Percentiles rank a stretch among this genome's conserved stretches.
phyloP scores from a whole-genome alignment of 2,329 filamentous ascomycete genomes.

The Aspergillus sojae region DNA sequence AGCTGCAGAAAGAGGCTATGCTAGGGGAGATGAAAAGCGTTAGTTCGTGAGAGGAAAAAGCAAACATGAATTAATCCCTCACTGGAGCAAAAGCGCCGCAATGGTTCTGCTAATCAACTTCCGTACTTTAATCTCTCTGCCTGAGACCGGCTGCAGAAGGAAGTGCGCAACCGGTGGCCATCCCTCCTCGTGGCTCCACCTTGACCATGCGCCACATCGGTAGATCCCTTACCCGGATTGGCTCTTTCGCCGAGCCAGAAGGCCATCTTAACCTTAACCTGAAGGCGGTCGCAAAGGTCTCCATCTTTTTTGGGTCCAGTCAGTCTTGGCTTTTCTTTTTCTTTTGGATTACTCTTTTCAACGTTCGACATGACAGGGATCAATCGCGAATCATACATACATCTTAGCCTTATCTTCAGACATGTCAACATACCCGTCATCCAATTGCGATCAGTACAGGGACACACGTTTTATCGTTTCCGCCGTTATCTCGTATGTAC shows the following conservation, averaged over 20 bases:
- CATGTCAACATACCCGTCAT: background rate
- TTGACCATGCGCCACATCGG: background rate
- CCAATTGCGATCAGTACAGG: background rate
- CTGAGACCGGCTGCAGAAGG: background rate
- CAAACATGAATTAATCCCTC: constrained; percentile 2
- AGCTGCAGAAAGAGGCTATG: background rate
- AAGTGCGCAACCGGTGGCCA: constrained; percentile 1
- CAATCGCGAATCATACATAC: background rate
- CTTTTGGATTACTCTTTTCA: background rate
- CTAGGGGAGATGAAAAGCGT: background rate
- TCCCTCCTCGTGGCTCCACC: background rate
- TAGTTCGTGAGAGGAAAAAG: background rate
- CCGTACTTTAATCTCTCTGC: too few species aligned
- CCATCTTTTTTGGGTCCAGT: background rate
- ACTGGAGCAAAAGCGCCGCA: background rate
- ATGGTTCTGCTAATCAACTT: background rate
- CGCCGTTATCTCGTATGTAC: background rate
- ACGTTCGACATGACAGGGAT: background rate
- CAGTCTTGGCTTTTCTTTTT: background rate
- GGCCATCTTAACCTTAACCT: background rate
- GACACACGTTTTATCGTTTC: background rate
- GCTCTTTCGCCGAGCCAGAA: background rate
- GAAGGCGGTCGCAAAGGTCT: background rate
- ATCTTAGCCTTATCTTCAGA: background rate
- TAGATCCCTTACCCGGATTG: background rate